Base-by-base conservation (phyloP, 1,284 basidiomycete genomes). In the Ganoderma leucocontextum region DNA sequence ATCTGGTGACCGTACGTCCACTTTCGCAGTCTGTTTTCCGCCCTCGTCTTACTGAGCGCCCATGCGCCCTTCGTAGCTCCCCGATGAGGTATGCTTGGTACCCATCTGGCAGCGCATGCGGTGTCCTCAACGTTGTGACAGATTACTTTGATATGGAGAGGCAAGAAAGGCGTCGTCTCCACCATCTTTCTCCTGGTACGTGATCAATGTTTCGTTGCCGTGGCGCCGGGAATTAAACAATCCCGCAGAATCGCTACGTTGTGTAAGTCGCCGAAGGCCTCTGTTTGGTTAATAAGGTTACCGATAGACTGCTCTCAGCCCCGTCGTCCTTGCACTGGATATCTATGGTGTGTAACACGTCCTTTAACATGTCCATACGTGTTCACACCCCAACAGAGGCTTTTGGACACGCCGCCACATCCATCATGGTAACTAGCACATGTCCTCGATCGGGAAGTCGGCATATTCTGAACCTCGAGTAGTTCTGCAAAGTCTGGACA, bases 401-500 rank as follows among this genome's bases (percentile, higher is more conserved):
- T 0, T 75, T 74, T 38, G 72, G 72, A 0, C 39, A 67, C 38
- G 71, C 69, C 4, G 62, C 70, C 0, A 68, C 68, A 36, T 75
- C 75, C 2, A 68, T 73, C 17, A 44, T 58, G 65, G 76, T 77
- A 69, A 3, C 63, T 44, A 47, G 4, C 13, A 29, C 12, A 57
- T 33, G 10, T 55, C 44, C 12, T 33, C 17, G n/a, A 22, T 22
- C 10, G 33, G 33, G 19, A 35, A n/a, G 25, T 15, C 9, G 22
- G 33, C 22, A 60, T 70, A 4, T 63, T 55, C 52, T 44, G 35
- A 49, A 22, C 5, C 25, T 4, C 15, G 19, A 2, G 13, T 2
- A 79, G 78, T 78, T 79, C 67, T 79, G 78, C 68, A 74, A 75
- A 63, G 70, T 74, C 12, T 79, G 78, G 78, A 78, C 78, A 4